phyloP scores from a whole-genome alignment of 805 yeast genomes.

The Tetrapisispora taiwanensis region DNA sequence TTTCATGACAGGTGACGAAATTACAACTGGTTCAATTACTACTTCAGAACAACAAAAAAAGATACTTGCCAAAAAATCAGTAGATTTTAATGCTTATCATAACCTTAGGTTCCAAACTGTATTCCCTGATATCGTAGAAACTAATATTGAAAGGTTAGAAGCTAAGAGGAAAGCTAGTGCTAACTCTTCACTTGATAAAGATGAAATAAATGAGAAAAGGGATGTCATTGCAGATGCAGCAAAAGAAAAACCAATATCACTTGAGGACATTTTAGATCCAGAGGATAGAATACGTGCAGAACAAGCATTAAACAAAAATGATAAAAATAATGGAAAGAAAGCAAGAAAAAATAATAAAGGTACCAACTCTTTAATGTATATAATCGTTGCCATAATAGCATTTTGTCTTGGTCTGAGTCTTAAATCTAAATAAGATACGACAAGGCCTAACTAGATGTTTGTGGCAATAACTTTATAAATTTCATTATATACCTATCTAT shows the following conservation, averaged over 20 bases:
- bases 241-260: slow-evolving; percentile 25
- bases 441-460: too few species aligned
- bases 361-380: slow-evolving; percentile 18
- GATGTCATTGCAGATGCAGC: slow-evolving; percentile 24
- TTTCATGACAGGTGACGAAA: slow-evolving; percentile 83
- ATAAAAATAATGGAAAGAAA: not conserved
- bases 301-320: slow-evolving; percentile 6
- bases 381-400: slow-evolving; percentile 29
- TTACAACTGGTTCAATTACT: slow-evolving; percentile 71
- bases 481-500: too few species aligned
- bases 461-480: too few species aligned
- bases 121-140: slow-evolving; percentile 57
- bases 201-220: slow-evolving; percentile 1
- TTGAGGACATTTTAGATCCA: slow-evolving; percentile 43
- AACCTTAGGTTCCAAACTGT: slow-evolving; percentile 49
- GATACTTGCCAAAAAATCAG: slow-evolving; percentile 48
- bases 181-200: not conserved
- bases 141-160: slow-evolving; percentile 20
- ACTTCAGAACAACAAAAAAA: slow-evolving; percentile 52
- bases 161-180: slow-evolving; percentile 6
- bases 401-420: slow-evolving; percentile 24
- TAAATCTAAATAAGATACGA: slow-evolving; percentile 12
- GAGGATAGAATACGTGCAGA: slow-evolving; percentile 58
- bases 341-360: slow-evolving; percentile 2
- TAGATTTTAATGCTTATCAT: slow-evolving; percentile 45